Conservation (phyloP, 2,329 filamentous ascomycete genomes). For the Paramyrothecium roridum region DNA sequence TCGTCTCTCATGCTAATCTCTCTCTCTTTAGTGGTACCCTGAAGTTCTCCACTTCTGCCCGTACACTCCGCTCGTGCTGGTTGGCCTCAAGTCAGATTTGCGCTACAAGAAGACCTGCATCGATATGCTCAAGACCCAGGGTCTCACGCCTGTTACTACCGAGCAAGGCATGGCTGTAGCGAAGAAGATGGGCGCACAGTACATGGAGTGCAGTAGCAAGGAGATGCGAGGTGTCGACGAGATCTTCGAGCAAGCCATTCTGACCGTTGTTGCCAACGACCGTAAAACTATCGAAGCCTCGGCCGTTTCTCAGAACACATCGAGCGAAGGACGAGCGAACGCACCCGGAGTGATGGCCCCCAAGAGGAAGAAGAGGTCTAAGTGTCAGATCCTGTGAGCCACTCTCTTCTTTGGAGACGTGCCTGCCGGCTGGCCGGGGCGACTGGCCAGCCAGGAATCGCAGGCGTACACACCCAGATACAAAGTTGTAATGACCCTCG, state of each 20-base stretch:
- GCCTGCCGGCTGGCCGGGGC: not conserved
- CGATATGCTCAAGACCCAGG: slow-evolving; percentile 97
- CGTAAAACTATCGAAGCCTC: slow-evolving; percentile 57
- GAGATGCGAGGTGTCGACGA: slow-evolving; percentile 96
- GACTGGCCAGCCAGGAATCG: not conserved
- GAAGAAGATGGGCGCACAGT: slow-evolving; percentile 88
- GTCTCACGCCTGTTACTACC: slow-evolving; percentile 87
- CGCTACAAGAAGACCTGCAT: slow-evolving; percentile 95
- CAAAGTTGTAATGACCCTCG: slow-evolving; percentile 37
- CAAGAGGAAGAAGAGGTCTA: slow-evolving; percentile 77
- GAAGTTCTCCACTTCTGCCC: slow-evolving; percentile 99
- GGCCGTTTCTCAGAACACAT: slow-evolving; percentile 33
- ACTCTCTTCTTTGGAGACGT: not conserved
- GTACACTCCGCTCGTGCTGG: slow-evolving; percentile 90
- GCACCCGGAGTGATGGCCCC: slow-evolving; percentile 42
- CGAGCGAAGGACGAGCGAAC: slow-evolving; percentile 32
- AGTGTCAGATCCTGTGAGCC: slow-evolving; percentile 72
- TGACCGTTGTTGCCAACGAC: slow-evolving; percentile 83
- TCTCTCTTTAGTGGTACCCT: slow-evolving; percentile 80
- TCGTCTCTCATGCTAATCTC: slow-evolving; percentile 17
- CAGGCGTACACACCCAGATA: slow-evolving; percentile 21
- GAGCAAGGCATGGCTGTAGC: slow-evolving; percentile 88
- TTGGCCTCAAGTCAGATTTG: slow-evolving; percentile 95
- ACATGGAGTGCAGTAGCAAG: slow-evolving; percentile 98
- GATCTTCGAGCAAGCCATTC: slow-evolving; percentile 89